phyloP scores from a whole-genome alignment of 768 basidiomycete species.

The Albatrellus ellisii region DNA sequence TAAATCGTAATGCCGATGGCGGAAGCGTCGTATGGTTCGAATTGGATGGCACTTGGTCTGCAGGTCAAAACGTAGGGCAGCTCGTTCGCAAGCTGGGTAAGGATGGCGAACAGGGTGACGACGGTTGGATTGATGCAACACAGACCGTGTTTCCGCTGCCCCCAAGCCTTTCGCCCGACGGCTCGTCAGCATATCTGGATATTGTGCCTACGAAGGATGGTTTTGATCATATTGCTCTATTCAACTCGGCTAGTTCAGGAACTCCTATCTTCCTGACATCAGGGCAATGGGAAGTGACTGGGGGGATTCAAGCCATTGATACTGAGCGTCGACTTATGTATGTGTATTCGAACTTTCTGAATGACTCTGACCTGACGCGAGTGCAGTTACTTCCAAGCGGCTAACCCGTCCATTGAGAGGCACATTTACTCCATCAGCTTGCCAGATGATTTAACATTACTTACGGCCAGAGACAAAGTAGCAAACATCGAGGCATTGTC shows the following conservation, averaged over 20 bases:
- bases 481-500: constrained; percentile 36
- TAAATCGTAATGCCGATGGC: constrained; percentile 69
- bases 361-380: constrained; percentile 3
- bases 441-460: constrained; percentile 30
- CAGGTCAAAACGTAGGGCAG: constrained; percentile 23
- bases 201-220: constrained; percentile 74
- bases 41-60: constrained; percentile 20
- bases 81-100: constrained; percentile 72
- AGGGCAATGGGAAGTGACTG: constrained; percentile 85
- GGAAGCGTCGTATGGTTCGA: constrained; percentile 77
- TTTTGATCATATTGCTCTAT: constrained; percentile 87
- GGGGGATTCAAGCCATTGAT: constrained; percentile 63
- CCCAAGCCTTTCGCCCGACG: constrained; percentile 24
- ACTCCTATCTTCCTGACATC: constrained; percentile 75
- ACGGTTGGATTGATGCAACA: constrained; percentile 83
- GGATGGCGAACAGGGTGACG: constrained; percentile 77
- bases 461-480: constrained; percentile 15
- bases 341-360: constrained; percentile 20
- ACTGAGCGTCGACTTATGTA: constrained; percentile 55
- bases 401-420: constrained; percentile 72
- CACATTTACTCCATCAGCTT: constrained; percentile 73
- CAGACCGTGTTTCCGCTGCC: constrained; percentile 55
- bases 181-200: constrained; percentile 71
- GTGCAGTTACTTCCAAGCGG: constrained; percentile 76
- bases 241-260: constrained; percentile 57